Base-by-base conservation (phyloP, 2,329 filamentous ascomycete genomes). In the Ambrosiella beaveri region DNA sequence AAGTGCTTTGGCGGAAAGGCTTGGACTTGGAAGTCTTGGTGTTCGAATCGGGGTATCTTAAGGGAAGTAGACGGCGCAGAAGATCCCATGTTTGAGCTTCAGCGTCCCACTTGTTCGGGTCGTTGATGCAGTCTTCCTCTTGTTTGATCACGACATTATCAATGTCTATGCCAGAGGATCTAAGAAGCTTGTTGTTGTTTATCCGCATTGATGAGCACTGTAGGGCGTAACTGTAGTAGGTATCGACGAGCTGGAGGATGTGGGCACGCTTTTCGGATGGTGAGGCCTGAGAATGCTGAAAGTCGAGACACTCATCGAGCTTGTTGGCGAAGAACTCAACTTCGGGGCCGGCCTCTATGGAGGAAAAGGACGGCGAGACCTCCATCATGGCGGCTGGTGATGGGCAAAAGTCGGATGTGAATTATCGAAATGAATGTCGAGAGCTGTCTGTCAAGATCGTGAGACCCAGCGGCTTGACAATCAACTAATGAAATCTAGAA, bases 11-110 rank as follows among this genome's bases (percentile, higher is more conserved):
- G 19, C 47, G 52, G 17, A 57, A 57, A 15, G 49, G 17, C 13
- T 57, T 52, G 64, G 49, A 19, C 37, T 45, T 54, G 41, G 27
- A 53, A 58, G 57, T n/a, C n/a, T 55, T 55, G 44, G 45, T 55
- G 6, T 47, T 9, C 7, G 49, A 15, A 61, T 66, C 62, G 40
- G 75, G 72, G 66, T 88, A 84, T 64, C 86, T 79, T 62, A 88
- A 69, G 9, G 84, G 81, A 56, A 95, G 76, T 61, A 95, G 74
- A 44, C 86, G 79, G 54, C 82, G 78, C 60, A 97, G 73, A 36
- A 97, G 75, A 66, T 94, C 84, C 93, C 93, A 98, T 0, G 89
- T 93, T 65, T 94, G 88, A 45, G 83, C 81, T 70, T 98, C 93
- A 62, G 85, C 78, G 68, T 94, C 82, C 76, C 88, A 85, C 58